Base-by-base conservation (phyloP, 2,329 filamentous ascomycete species). In the Cylindrodendrum hubeiense region DNA sequence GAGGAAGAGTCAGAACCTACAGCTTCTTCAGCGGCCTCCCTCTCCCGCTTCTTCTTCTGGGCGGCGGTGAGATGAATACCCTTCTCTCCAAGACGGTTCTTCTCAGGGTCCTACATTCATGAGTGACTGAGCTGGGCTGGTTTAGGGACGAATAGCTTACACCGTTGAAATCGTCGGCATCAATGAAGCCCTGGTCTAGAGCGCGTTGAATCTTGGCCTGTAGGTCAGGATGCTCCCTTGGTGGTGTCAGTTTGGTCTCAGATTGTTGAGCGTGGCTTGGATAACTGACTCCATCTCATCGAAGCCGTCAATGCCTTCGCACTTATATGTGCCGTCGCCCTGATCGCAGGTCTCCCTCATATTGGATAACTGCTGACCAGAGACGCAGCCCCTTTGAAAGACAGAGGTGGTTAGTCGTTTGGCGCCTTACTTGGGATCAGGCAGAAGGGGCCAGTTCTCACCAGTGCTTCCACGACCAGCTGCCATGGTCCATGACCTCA, bases 401-500 rank as follows among this genome's bases (percentile, higher is more conserved):
- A 52, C 30, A 49, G 22, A 26, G 60, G 22, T 62, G 60, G 43
- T 44, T 37, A 56, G 33, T 22, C 37, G 22, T 30, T 37, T 51
- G 53, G 53, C 34, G 33, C 41, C n/a, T 43, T 33, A 30, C 30
- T 54, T 13, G 50, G 44, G 7, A 39, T 39, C 15, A 17, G 37
- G 15, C 37, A 44, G 19, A 51, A 47, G 17, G 37, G 53, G 13
- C 44, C 51, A n/a, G 37, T 46, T 73, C 86, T 76, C 85, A 97
- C 95, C 95, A 98, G 78, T 98, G 95, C 76, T 91, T 92, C 90
- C 92, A 98, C 62, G 83, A 79, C 89, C 90, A 97, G 74, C 85
- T 86, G 44, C 88, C 87, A 74, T 90, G 85, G 0, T 87, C 85
- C 0, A 83, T 74, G 30, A 91, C 86, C 9, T 86, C 87, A 67